Conservation (phyloP, 2,329 filamentous ascomycete genomes). For the Beauveria varroae region DNA sequence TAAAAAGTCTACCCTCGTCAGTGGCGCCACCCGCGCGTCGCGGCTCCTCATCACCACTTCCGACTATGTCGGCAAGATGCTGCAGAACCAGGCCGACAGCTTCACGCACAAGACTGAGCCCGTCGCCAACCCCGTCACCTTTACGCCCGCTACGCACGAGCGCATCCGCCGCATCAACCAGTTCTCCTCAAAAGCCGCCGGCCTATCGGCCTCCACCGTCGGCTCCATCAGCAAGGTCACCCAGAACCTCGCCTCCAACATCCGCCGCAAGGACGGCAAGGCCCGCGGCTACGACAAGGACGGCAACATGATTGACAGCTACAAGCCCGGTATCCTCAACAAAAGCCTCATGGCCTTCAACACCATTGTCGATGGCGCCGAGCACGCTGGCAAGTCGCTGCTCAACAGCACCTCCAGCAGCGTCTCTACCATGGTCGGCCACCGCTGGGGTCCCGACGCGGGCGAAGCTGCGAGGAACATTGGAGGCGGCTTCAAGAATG, state of each 20-base stretch:
- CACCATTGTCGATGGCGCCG: constrained; percentile 88
- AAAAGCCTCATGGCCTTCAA: constrained; percentile 95
- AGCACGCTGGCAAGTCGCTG: constrained; percentile 74
- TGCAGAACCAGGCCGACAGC: constrained; percentile 69
- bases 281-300: constrained; percentile 60
- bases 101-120: constrained; percentile 79
- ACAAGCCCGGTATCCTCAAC: constrained; percentile 90
- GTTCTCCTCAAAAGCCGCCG: constrained; percentile 73
- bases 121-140: constrained; percentile 72
- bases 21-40: constrained; percentile 79
- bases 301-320: constrained; percentile 54
- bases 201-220: constrained; percentile 77
- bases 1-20: constrained; percentile 76
- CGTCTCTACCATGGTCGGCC: constrained; percentile 80
- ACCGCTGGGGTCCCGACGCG: constrained; percentile 82
- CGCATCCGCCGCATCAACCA: constrained; percentile 83
- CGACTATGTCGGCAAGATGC: constrained; percentile 66
- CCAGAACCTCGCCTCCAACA: constrained; percentile 77
- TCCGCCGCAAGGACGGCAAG: constrained; percentile 45
- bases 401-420: constrained; percentile 67
- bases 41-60: constrained; percentile 87
- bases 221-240: constrained; percentile 76
- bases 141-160: constrained; percentile 75
- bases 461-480: constrained; percentile 68
- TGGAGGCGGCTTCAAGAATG: constrained; percentile 87